These are phyloP conservation scores for Cyclocybe cylindracea DNA, from an alignment of 768 basidiomycete genomes.

Conservation along the genomic window DNA sequence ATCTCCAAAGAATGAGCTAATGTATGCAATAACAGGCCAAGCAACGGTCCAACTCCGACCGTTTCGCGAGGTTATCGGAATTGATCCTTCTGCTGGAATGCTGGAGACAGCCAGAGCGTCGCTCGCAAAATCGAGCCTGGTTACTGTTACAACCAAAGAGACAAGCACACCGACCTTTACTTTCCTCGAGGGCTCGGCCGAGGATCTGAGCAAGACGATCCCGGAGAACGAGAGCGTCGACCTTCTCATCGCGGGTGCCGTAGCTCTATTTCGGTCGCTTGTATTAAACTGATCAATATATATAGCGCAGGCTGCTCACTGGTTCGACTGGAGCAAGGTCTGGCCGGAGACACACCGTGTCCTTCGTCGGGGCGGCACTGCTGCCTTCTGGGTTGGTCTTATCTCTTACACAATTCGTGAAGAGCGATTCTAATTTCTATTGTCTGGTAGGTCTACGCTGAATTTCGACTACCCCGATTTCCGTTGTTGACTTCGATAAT, in stretches of 20 bases:
- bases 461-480: conserved; percentile 65
- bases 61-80: conserved; percentile 63
- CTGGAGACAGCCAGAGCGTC: conserved; percentile 48
- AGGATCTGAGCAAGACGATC: conserved; percentile 50
- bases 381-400: conserved; percentile 69
- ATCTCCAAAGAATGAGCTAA: not conserved
- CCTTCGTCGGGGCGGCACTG: conserved; percentile 61
- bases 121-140: conserved; percentile 2
- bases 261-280: not conserved
- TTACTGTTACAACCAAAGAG: not conserved
- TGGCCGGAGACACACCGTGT: conserved; percentile 71
- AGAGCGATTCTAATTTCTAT: not conserved
- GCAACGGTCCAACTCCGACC: conserved; percentile 57
- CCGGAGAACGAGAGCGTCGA: conserved; percentile 56
- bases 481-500: conserved; percentile 62
- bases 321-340: conserved; percentile 74
- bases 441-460: conserved; percentile 57
- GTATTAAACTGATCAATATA: not conserved
- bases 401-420: not conserved
- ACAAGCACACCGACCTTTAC: conserved; percentile 17
- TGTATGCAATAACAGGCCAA: conserved; percentile 49
- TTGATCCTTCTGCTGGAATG: conserved; percentile 81
- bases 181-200: conserved; percentile 45
- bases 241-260: conserved; percentile 62
- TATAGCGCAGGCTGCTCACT: conserved; percentile 73